Conservation (phyloP, 352 stramenopile genomes). For the Pythium apleroticum region DNA sequence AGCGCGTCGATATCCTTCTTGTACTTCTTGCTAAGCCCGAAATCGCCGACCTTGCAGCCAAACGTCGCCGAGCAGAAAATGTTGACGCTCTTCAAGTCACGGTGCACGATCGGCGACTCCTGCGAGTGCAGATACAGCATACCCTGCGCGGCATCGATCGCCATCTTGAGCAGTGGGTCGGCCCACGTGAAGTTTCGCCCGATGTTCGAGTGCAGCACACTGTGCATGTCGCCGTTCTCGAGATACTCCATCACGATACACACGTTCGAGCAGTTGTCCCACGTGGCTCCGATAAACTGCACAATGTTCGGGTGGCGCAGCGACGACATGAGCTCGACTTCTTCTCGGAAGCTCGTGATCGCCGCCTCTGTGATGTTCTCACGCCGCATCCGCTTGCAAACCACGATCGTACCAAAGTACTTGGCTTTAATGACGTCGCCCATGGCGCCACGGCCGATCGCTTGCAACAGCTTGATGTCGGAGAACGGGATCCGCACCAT, state of each 20-base stretch:
- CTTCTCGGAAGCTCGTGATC: slow-evolving; percentile 79
- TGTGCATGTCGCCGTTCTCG: slow-evolving; percentile 89
- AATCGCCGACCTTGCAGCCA: slow-evolving; percentile 88
- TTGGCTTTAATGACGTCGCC: slow-evolving; percentile 89
- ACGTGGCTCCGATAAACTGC: slow-evolving; percentile 88
- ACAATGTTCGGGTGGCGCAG: slow-evolving; percentile 88
- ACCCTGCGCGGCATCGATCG: slow-evolving; percentile 77
- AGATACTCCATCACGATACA: slow-evolving; percentile 91
- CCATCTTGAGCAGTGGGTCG: slow-evolving; percentile 87
- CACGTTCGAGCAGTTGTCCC: slow-evolving; percentile 87
- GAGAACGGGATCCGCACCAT: slow-evolving; percentile 82
- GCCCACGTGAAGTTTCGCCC: slow-evolving; percentile 82
- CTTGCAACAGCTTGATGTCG: slow-evolving; percentile 80
- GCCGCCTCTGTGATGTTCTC: slow-evolving; percentile 75
- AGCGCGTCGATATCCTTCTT: slow-evolving; percentile 82
- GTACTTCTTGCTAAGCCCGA: slow-evolving; percentile 81
- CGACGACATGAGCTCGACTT: slow-evolving; percentile 86
- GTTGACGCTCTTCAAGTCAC: slow-evolving; percentile 89
- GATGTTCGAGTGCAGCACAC: slow-evolving; percentile 78
- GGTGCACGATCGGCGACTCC: slow-evolving; percentile 80
- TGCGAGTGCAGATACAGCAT: slow-evolving; percentile 90
- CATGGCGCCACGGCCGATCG: slow-evolving; percentile 78
- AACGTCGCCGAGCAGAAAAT: slow-evolving; percentile 87
- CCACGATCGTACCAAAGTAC: slow-evolving; percentile 86
- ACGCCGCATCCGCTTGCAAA: slow-evolving; percentile 87